Evolutionary conservation across 2,329 filamentous ascomycete species (phyloP), one percentile per base, ranked within the genome.

Genomic region (Cordyceps fumosorosea): DNA sequence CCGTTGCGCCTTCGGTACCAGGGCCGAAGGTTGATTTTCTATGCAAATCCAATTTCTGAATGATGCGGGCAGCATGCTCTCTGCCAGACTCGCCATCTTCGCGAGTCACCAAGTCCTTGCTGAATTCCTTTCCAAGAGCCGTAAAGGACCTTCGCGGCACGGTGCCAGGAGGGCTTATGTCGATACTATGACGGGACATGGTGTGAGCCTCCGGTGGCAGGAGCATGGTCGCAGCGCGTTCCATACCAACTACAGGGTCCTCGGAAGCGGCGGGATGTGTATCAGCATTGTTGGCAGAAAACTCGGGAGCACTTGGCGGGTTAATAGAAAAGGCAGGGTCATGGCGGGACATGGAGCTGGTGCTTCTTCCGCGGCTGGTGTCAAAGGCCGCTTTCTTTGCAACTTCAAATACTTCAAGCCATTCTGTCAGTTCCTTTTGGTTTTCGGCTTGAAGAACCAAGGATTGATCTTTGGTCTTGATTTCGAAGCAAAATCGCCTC

Each of bases 391-490:
- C 91, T 68, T 93, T 91, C 77, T 99, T 99, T 59, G 93, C 93
- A 18, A 93, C 85, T 68, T 99, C 93, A 68, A 99, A 97, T 0
- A 93, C 88, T 66, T 90, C 86, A 61, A 99, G 86, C 95, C 95
- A 99, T 69, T 96, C 90, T 63, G 90, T 92, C n/a, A 99, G 83
- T 71, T 98, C 91, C 56, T 79, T 80, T 72, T 99, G 95, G 0
- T 91, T 96, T 73, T 99, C 95, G 5, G 93, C 90, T 76, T 99
- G 95, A 3, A 99, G 80, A 63, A 97, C 79, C 65, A 96, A 87
- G 56, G 88, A 95, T 65, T 90, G 90, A 70, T 91, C 96, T 75
- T 97, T 99, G 2, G 95, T 99, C 80, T 98, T 99, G 70, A 99
- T 89, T 75, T 99, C 95, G 69, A 99, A 97, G 73, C 95, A 98